phyloP scores from a whole-genome alignment of 768 basidiomycete genomes.

The Hericium erinaceus region DNA sequence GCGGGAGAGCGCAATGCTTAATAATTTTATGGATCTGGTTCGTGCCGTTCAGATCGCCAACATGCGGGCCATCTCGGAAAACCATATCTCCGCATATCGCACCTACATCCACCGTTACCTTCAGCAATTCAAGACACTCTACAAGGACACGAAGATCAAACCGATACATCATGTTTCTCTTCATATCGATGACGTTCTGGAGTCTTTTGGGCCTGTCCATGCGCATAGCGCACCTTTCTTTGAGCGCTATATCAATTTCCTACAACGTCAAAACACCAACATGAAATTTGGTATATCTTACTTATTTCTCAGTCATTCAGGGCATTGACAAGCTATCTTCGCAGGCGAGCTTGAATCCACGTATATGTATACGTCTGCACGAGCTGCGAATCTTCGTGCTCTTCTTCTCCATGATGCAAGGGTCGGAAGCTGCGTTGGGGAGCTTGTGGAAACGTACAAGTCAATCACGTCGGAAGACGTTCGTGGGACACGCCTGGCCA shows the following conservation, averaged over 20 bases:
- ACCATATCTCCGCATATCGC: neutral
- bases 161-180: constrained; percentile 25
- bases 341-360: constrained; percentile 9
- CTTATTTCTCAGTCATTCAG: neutral
- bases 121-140: constrained; percentile 12
- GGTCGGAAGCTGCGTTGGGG: neutral
- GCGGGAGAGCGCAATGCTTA: constrained; percentile 12
- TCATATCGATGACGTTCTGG: constrained; percentile 21
- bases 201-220: constrained; percentile 22
- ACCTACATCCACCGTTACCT: constrained; percentile 16
- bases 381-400: too few species aligned
- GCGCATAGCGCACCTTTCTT: constrained; percentile 4
- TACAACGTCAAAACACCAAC: constrained; percentile 17
- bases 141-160: constrained; percentile 15
- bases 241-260: constrained; percentile 13
- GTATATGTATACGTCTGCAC: neutral
- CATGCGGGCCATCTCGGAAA: constrained; percentile 8
- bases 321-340: neutral
- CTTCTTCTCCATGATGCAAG: neutral
- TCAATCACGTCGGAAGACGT: neutral
- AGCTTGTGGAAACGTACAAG: neutral
- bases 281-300: constrained; percentile 11
- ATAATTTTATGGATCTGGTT: constrained; percentile 25
- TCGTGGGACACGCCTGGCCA: neutral
- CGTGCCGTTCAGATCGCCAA: constrained; percentile 17